Base-by-base conservation (phyloP, 129 eudicot species). In the Escallonia herrerae region DNA sequence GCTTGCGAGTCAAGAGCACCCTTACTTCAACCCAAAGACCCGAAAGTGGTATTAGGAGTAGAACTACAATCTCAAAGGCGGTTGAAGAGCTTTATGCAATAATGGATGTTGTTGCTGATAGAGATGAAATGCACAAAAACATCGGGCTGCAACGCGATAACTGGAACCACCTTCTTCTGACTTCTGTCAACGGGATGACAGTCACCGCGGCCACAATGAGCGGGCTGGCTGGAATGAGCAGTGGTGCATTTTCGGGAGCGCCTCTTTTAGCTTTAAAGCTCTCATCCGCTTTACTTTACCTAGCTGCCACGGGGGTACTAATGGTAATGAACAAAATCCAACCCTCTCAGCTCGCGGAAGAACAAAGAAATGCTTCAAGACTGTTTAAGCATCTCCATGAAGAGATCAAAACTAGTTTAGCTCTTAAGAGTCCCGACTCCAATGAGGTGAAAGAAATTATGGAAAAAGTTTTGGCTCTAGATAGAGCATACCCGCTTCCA, bases 51-150 rank as follows among this genome's bases (percentile, higher is more conserved):
- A 22, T 22, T 4, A 56, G 60, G 15, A n/a, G 1, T 15, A 60
- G 47, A 10, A 37, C 47, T 3, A 60, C 33, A 60, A 60, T 39
- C 44, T 40, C 45, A 39, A 14, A 60, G 9, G 64, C 15, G 5
- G 64, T 41, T 60, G 64, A 60, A 60, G 15, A 60, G 47, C 13
- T 60, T 10, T 41, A 39, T 41, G 47, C 14, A 7, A 40, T 60
- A 40, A 40, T 60, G 22, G 47, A 60, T 4, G 33, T 60, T 3
- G 64, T 60, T 6, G 64, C 64, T 39, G 64, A 60, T 22, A 60
- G 64, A 60, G 47, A 4, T 60, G 64, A 60, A 60, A 60, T 60
- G 64, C 64, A 60, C 64, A 40, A 40, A 15, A 60, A 60, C 64
- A 41, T 60, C 7, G 64, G 64, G 3, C 2, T 40, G 6, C 64